These are phyloP conservation scores for Neocucurbitaria cava DNA, from an alignment of 2,329 filamentous ascomycete genomes.

Conservation along the genomic window DNA sequence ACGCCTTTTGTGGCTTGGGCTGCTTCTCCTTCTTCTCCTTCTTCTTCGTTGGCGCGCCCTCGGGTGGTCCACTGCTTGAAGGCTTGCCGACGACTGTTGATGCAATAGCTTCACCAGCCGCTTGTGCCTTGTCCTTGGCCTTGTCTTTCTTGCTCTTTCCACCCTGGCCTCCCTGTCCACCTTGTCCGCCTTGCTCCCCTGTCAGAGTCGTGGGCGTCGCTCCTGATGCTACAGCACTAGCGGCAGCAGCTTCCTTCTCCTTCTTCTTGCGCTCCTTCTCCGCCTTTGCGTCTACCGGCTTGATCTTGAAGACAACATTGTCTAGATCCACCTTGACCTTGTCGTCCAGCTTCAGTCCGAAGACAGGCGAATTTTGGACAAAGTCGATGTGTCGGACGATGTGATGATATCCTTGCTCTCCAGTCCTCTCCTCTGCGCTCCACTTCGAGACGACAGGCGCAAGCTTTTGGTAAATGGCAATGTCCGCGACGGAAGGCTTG, in stretches of 20 bases:
- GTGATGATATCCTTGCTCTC: constrained; percentile 86
- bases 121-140: constrained; percentile 62
- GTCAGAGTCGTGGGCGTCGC: constrained; percentile 50
- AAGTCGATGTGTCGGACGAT: constrained; percentile 93
- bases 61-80: constrained; percentile 41
- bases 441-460: constrained; percentile 79
- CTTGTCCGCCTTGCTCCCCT: constrained; percentile 39
- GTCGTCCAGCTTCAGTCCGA: constrained; percentile 74
- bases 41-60: constrained; percentile 56
- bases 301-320: constrained; percentile 85
- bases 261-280: constrained; percentile 98
- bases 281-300: constrained; percentile 86
- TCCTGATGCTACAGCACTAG: constrained; percentile 62
- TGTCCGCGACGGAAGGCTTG: constrained; percentile 88
- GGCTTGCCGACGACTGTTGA: constrained; percentile 55
- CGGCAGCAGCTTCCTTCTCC: constrained; percentile 75
- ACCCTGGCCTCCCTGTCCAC: constrained; percentile 52
- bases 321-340: constrained; percentile 81
- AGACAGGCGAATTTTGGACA: constrained; percentile 82
- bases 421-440: constrained; percentile 85
- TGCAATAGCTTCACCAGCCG: constrained; percentile 59
- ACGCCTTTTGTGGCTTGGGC: constrained; percentile 70
- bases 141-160: constrained; percentile 56
- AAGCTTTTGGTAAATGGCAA: constrained; percentile 81
- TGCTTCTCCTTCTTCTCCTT: constrained; percentile 94